A percentile compares a stretch with the other conserved stretches of the same genome.
phyloP scores from a whole-genome alignment of 208 protist species.

The Leishmania major region DNA sequence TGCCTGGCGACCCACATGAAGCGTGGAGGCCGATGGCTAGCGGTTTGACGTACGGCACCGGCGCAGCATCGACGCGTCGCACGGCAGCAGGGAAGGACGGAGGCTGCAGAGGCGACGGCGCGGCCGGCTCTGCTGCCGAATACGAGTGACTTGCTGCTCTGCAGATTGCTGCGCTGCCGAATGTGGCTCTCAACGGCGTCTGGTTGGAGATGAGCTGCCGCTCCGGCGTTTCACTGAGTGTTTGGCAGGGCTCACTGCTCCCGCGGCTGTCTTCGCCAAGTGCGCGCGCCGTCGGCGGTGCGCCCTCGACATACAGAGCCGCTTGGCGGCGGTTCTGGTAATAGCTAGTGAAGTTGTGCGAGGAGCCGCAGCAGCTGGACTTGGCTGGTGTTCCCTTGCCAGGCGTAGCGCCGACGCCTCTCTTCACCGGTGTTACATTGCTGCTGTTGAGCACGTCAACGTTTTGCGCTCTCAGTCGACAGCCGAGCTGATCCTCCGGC shows the following conservation, averaged over 20 bases:
- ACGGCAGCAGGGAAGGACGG: slow-evolving; percentile 9
- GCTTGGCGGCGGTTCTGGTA: slow-evolving; percentile 21
- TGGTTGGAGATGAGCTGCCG: slow-evolving; percentile 5
- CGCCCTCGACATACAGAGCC: not conserved
- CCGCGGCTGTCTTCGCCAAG: slow-evolving; percentile 4
- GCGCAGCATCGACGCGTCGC: slow-evolving; percentile 3
- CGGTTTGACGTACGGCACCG: not conserved
- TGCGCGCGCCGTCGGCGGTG: slow-evolving; percentile 29
- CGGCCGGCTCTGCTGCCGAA: slow-evolving; percentile 10
- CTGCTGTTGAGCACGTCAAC: not conserved
- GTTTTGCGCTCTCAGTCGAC: slow-evolving; percentile 5
- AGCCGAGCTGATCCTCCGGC: slow-evolving; percentile 23
- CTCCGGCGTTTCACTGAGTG: not conserved
- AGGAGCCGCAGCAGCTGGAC: slow-evolving; percentile 7
- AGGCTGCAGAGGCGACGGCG: slow-evolving; percentile 1
- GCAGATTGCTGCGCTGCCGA: not conserved
- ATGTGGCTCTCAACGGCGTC: not conserved
- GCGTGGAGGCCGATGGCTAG: not conserved
- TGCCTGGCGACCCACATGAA: not conserved
- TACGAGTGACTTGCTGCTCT: not conserved
- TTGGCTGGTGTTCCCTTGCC: not conserved
- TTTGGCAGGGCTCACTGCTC: not conserved
- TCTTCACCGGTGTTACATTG: not conserved
- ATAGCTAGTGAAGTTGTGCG: slow-evolving; percentile 53
- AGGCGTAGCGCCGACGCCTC: not conserved